These are phyloP conservation scores for Ustilago tritici DNA, from an alignment of 1,284 basidiomycete species.

Conservation along the genomic window DNA sequence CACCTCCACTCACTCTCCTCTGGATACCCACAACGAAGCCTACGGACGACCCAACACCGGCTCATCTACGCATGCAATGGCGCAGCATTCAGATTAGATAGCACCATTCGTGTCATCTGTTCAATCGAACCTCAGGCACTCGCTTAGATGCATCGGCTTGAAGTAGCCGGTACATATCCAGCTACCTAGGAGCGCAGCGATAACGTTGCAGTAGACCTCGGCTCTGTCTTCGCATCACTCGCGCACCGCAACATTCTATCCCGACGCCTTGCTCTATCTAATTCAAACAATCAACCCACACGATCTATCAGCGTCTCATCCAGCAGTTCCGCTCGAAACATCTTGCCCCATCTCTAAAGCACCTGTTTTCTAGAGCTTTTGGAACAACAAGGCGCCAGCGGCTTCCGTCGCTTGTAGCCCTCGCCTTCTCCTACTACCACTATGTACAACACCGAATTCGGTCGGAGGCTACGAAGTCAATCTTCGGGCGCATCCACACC, in stretches of 20 bases:
- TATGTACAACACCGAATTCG: constrained; percentile 66
- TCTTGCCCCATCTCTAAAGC: neutral
- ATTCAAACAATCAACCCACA: neutral
- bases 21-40: no score
- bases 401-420: constrained; percentile 2
- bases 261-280: neutral
- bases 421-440: constrained; percentile 11
- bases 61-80: no score
- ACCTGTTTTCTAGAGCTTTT: neutral
- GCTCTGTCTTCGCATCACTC: neutral
- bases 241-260: neutral
- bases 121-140: no score
- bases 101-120: no score
- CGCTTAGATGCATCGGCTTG: no score
- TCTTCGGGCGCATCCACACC: constrained; percentile 50
- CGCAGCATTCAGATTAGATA: no score
- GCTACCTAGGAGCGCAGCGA: no score
- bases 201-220: no score
- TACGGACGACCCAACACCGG: no score
- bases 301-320: neutral
- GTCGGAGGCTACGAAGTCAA: constrained; percentile 55
- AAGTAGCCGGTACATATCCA: no score
- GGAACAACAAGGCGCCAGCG: neutral
- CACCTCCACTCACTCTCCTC: no score
- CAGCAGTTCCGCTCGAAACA: neutral